These are phyloP conservation scores for Fusarium neocosmosporiellum DNA, from an alignment of 2,329 filamentous ascomycete species.

Conservation along the genomic window DNA sequence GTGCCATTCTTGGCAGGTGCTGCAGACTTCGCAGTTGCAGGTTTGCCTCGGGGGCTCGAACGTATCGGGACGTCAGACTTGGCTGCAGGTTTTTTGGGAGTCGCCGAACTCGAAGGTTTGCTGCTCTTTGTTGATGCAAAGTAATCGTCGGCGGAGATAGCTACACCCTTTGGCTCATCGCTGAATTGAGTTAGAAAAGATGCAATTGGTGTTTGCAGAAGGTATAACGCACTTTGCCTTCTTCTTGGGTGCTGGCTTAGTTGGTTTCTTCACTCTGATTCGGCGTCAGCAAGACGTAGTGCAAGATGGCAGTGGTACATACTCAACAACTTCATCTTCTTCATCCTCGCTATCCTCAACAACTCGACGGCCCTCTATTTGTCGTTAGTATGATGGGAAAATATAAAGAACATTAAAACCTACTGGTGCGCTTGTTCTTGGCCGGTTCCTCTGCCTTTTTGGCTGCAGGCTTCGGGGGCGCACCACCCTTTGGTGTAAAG, in stretches of 20 bases:
- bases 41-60: slow-evolving; percentile 64
- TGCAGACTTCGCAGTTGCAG: slow-evolving; percentile 47
- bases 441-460: slow-evolving; percentile 59
- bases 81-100: slow-evolving; percentile 55
- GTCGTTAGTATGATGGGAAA: slow-evolving; percentile 28
- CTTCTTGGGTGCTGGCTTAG: slow-evolving; percentile 63
- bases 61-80: slow-evolving; percentile 60
- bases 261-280: slow-evolving; percentile 63
- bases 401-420: slow-evolving; percentile 33
- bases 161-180: slow-evolving; percentile 59
- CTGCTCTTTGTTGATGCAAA: slow-evolving; percentile 60
- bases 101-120: slow-evolving; percentile 52
- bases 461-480: slow-evolving; percentile 59
- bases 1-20: slow-evolving; percentile 45
- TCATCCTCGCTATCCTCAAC: slow-evolving; percentile 87
- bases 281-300: slow-evolving; percentile 23
- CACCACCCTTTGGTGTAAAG: slow-evolving; percentile 80
- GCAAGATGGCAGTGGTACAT: slow-evolving; percentile 43
- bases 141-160: slow-evolving; percentile 68
- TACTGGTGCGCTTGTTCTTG: slow-evolving; percentile 60
- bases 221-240: slow-evolving; percentile 61
- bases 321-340: slow-evolving; percentile 68
- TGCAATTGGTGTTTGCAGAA: background rate
- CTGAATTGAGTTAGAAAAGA: slow-evolving; percentile 41
- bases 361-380: slow-evolving; percentile 71